These are phyloP conservation scores for Monilinia fructigena DNA, from an alignment of 2,329 filamentous ascomycete genomes.

Conservation along the genomic window DNA sequence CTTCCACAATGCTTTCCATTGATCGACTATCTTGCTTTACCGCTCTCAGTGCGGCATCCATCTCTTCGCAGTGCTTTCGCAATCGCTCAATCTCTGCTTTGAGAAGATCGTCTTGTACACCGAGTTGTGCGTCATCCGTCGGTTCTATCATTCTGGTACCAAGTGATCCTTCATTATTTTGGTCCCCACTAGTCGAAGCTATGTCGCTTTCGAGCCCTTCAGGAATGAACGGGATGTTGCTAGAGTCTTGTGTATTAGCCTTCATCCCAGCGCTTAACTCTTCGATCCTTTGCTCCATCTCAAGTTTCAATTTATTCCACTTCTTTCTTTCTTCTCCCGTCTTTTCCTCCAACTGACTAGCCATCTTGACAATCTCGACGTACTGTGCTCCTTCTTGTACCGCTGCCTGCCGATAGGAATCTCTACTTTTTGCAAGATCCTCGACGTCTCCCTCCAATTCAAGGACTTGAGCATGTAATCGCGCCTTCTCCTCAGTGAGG, in stretches of 20 bases:
- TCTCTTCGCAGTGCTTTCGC: constrained; percentile 33
- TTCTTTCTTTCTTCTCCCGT: constrained; percentile 35
- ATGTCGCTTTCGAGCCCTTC: neutral
- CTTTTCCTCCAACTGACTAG: constrained; percentile 37
- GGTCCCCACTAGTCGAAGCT: neutral
- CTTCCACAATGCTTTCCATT: constrained; percentile 35
- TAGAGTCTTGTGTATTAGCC: neutral
- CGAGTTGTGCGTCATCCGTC: neutral
- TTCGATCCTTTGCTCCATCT: constrained; percentile 37
- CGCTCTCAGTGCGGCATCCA: constrained; percentile 32
- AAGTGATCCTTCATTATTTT: constrained; percentile 27
- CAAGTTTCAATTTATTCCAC: constrained; percentile 34
- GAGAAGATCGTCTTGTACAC: constrained; percentile 27
- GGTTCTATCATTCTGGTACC: constrained; percentile 18
- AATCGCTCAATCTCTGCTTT: constrained; percentile 34
- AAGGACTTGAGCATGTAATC: constrained; percentile 48
- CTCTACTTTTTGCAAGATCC: constrained; percentile 48
- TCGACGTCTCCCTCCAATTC: constrained; percentile 50
- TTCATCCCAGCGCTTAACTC: constrained; percentile 26
- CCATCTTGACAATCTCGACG: constrained; percentile 40
- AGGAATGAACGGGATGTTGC: neutral
- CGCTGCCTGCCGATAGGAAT: constrained; percentile 43
- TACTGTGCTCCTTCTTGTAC: constrained; percentile 40
- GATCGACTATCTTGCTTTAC: constrained; percentile 35
- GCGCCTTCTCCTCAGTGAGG: constrained; percentile 51